Evolutionary conservation across 257 asterid genomes (phyloP).

Genomic region (Solanum chilense): DNA sequence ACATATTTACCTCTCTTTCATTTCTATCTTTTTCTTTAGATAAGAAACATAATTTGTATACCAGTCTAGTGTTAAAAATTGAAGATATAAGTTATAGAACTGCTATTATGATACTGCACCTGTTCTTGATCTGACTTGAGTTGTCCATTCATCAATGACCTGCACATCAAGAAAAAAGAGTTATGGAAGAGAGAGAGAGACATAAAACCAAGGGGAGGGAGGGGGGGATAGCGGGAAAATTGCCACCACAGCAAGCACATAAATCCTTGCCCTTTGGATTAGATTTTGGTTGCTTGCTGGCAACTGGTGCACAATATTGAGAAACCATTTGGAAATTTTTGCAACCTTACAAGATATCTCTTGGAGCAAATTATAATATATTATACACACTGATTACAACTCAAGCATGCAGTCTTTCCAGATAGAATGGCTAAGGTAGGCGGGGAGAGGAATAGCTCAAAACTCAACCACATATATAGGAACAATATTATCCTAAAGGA

Average conservation of each 20-base stretch:
- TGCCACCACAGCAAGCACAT: slow-evolving; percentile 5
- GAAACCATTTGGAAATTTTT: slow-evolving; percentile 35
- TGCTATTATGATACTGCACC: slow-evolving; percentile 26
- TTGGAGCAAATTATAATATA: neutral
- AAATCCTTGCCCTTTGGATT: slow-evolving; percentile 20
- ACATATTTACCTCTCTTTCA: neutral
- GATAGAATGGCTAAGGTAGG: neutral
- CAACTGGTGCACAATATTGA: slow-evolving; percentile 31
- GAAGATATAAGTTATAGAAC: neutral
- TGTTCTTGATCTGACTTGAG: slow-evolving; percentile 53
- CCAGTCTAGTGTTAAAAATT: neutral
- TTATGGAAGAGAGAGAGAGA: neutral
- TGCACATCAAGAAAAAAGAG: slow-evolving; percentile 21
- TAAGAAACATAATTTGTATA: neutral
- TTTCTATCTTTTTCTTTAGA: neutral
- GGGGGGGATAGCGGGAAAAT: slow-evolving; percentile 14
- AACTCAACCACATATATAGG: neutral
- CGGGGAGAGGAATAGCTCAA: neutral
- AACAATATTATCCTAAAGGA: neutral
- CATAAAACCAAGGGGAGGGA: neutral
- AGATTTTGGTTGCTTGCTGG: slow-evolving; percentile 44
- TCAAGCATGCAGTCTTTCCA: neutral
- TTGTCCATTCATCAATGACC: slow-evolving; percentile 86
- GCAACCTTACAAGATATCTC: slow-evolving; percentile 26
- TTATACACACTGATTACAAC: neutral